These are phyloP conservation scores for Boletus barrowsii DNA, from an alignment of 768 basidiomycete species.

Conservation along the genomic window DNA sequence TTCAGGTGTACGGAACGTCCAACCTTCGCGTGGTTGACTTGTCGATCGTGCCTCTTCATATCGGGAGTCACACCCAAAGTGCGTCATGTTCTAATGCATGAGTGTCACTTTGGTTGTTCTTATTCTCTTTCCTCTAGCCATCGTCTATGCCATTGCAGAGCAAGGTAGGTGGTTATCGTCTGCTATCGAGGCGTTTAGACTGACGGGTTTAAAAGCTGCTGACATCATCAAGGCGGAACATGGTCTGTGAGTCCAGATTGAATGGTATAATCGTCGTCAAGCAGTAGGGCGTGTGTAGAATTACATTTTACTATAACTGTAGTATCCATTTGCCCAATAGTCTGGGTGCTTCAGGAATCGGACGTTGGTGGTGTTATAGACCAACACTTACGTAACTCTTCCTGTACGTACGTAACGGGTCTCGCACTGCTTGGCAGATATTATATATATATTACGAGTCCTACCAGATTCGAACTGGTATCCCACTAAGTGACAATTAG, in stretches of 20 bases:
- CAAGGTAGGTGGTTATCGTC: neutral
- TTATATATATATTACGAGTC: too few relatives aligned
- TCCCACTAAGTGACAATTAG: too few relatives aligned
- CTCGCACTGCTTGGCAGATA: too few relatives aligned
- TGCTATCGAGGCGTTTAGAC: neutral
- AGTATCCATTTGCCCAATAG: too few relatives aligned
- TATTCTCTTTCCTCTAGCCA: neutral
- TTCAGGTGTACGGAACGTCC: neutral
- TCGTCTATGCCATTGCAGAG: neutral
- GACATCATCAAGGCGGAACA: conserved; percentile 1
- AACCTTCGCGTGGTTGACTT: neutral
- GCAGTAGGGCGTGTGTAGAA: too few relatives aligned
- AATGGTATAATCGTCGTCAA: too few relatives aligned
- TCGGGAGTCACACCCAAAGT: conserved; percentile 1
- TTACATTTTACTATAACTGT: too few relatives aligned
- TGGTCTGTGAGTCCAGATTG: neutral
- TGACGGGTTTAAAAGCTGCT: neutral
- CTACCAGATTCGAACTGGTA: too few relatives aligned
- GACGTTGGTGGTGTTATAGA: too few relatives aligned
- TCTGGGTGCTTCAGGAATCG: too few relatives aligned
- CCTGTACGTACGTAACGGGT: too few relatives aligned
- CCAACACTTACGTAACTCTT: too few relatives aligned
- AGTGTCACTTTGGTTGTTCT: neutral
- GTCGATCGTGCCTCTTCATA: neutral
- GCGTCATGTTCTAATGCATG: neutral